Conservation (phyloP, 805 yeast genomes). For the Candida krabiensis region DNA sequence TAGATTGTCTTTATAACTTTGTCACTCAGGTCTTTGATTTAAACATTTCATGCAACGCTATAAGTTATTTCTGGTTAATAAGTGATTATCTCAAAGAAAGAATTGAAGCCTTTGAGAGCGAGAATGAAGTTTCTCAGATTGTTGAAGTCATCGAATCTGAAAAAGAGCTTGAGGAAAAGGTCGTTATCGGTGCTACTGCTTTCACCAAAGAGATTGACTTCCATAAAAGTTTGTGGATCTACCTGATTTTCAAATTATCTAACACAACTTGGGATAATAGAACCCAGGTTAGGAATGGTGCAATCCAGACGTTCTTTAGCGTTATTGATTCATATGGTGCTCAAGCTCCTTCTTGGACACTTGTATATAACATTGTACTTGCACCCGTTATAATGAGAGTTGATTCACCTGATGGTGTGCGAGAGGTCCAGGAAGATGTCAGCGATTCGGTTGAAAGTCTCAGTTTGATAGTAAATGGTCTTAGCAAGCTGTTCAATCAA, state of each 20-base stretch:
- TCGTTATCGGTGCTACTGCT: slow-evolving; percentile 8
- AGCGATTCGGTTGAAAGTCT: slow-evolving; percentile 62
- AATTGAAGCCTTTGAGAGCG: slow-evolving; percentile 15
- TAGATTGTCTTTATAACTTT: slow-evolving; percentile 72
- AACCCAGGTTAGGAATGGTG: slow-evolving; percentile 84
- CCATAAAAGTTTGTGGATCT: slow-evolving; percentile 56
- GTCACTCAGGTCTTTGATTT: slow-evolving; percentile 70
- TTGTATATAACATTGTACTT: slow-evolving; percentile 65
- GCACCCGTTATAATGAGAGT: slow-evolving; percentile 43
- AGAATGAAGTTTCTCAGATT: slow-evolving; percentile 2
- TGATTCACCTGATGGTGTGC: slow-evolving; percentile 13
- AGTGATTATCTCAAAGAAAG: slow-evolving; percentile 67
- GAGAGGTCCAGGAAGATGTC: slow-evolving; percentile 6
- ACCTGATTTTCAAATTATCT: slow-evolving; percentile 61
- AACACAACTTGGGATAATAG: slow-evolving; percentile 63
- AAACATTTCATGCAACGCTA: slow-evolving; percentile 87
- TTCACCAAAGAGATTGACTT: slow-evolving; percentile 24
- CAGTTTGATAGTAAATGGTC: slow-evolving; percentile 60
- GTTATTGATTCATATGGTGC: slow-evolving; percentile 72
- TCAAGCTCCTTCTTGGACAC: slow-evolving; percentile 61
- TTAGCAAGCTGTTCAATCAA: slow-evolving; percentile 59
- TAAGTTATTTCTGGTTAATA: slow-evolving; percentile 88
- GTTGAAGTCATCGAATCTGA: slow-evolving; percentile 22
- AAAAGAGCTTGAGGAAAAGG: slow-evolving; percentile 18
- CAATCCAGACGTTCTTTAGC: slow-evolving; percentile 84